Conservation (phyloP, 2,329 filamentous ascomycete genomes). For the Cladosporium velox region DNA sequence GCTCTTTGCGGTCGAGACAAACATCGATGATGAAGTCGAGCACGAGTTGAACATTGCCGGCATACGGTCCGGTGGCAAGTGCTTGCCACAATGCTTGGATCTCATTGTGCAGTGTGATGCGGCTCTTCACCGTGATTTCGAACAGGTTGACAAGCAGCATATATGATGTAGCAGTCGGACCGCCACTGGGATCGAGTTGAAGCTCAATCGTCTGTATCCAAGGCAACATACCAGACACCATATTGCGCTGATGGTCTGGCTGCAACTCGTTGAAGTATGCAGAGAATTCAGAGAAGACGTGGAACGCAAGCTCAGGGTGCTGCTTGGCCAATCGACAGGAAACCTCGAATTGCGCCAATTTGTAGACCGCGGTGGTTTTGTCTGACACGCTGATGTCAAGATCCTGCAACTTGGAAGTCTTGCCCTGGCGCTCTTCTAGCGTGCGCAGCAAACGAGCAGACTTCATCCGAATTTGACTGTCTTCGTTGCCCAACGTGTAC, state of each 20-base stretch:
- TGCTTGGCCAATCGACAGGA: slow-evolving; percentile 87
- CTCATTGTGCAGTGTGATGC: slow-evolving; percentile 86
- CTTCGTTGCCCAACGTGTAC: slow-evolving; percentile 89
- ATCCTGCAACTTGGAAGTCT: slow-evolving; percentile 89
- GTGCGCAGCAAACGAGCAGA: slow-evolving; percentile 78
- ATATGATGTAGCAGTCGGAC: slow-evolving; percentile 87
- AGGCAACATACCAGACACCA: slow-evolving; percentile 89
- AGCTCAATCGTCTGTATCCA: slow-evolving; percentile 96
- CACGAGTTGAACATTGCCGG: slow-evolving; percentile 89
- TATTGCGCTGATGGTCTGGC: slow-evolving; percentile 82
- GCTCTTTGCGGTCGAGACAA: slow-evolving; percentile 89
- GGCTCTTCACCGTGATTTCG: slow-evolving; percentile 93
- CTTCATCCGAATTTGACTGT: slow-evolving; percentile 84
- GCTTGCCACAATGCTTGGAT: slow-evolving; percentile 98
- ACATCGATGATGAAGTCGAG: slow-evolving; percentile 95
- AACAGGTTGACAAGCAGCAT: slow-evolving; percentile 93
- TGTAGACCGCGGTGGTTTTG: slow-evolving; percentile 97
- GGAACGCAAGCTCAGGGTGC: slow-evolving; percentile 84
- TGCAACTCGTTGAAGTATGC: slow-evolving; percentile 87
- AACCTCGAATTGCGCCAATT: slow-evolving; percentile 94
- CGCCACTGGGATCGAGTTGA: slow-evolving; percentile 86
- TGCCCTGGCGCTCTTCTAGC: slow-evolving; percentile 78
- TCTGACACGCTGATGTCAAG: slow-evolving; percentile 98
- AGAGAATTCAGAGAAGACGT: slow-evolving; percentile 94
- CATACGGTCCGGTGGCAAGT: slow-evolving; percentile 86